Percentiles rank a stretch among this genome's conserved stretches.
phyloP scores from a whole-genome alignment of 225 moss, liverwort and hornwort species.

The Neckera pumila region DNA sequence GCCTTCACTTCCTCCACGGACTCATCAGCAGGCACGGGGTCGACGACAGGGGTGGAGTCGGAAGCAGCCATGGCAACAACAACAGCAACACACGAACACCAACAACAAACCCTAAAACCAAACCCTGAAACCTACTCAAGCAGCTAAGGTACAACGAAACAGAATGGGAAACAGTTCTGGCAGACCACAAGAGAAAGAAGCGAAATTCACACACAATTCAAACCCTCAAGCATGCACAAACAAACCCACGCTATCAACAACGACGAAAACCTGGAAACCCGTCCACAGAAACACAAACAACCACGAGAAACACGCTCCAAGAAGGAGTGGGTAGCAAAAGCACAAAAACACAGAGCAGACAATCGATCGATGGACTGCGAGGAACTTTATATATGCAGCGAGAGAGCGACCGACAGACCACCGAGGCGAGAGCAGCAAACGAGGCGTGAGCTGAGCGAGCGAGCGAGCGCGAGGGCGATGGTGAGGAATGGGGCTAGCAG shows the following conservation, averaged over 20 bases:
- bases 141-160: too few relatives aligned
- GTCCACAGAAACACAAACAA: not conserved
- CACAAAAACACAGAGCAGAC: not conserved
- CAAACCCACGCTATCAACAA: not conserved
- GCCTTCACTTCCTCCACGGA: constrained; percentile 15
- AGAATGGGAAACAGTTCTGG: too few relatives aligned
- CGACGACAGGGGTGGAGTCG: constrained; percentile 24
- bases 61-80: constrained; percentile 36
- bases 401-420: not conserved
- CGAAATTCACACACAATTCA: not conserved
- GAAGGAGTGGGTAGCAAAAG: not conserved
- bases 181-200: too few relatives aligned
- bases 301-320: not conserved
- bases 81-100: not conserved
- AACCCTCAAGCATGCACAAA: too few relatives aligned
- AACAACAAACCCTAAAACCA: not conserved
- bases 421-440: not conserved
- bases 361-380: not conserved
- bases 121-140: not conserved
- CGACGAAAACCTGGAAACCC: not conserved
- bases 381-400: not conserved
- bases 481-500: not conserved
- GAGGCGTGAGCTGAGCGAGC: not conserved
- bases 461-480: not conserved
- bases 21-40: constrained; percentile 11